Conservation (phyloP, 768 basidiomycete species). For the Rubroboletus pulcherrimus region DNA sequence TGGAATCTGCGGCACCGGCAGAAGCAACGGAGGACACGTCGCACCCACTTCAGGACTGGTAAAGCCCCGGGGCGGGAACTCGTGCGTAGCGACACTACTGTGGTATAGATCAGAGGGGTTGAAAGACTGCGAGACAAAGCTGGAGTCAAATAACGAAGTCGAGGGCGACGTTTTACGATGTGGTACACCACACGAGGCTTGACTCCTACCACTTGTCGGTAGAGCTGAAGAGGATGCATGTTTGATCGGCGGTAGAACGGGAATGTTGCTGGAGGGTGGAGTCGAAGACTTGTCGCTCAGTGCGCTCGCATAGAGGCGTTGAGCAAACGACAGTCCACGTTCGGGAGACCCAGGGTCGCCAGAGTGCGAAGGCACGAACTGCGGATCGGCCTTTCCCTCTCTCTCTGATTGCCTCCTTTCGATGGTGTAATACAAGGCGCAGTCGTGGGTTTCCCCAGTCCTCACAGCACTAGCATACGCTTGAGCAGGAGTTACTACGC, state of each 20-base stretch:
- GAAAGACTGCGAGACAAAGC: constrained; percentile 1
- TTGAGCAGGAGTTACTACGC: constrained; percentile 20
- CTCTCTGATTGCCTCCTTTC: constrained; percentile 17
- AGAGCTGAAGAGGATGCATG: neutral
- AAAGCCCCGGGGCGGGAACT: constrained; percentile 1
- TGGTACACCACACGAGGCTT: neutral
- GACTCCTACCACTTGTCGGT: neutral
- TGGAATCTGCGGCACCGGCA: neutral
- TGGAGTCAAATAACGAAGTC: constrained; percentile 1
- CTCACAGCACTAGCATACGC: constrained; percentile 15
- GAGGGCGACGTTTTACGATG: constrained; percentile 7
- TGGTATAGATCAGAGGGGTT: constrained; percentile 18
- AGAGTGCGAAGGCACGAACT: neutral
- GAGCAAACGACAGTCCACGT: constrained; percentile 34
- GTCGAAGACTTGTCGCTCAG: constrained; percentile 16
- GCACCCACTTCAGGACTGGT: neutral
- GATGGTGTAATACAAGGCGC: constrained; percentile 12
- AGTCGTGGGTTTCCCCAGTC: constrained; percentile 8
- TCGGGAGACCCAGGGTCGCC: constrained; percentile 4
- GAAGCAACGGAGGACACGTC: neutral
- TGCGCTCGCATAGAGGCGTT: constrained; percentile 44
- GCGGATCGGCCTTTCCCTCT: neutral
- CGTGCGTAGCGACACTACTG: constrained; percentile 5
- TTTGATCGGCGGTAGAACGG: constrained; percentile 6
- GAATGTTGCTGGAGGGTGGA: neutral